Percentiles rank a stretch among this genome's conserved stretches.
Evolutionary conservation across 768 basidiomycete species (phyloP).

Genomic region (Rhizopogon vesiculosus): DNA sequence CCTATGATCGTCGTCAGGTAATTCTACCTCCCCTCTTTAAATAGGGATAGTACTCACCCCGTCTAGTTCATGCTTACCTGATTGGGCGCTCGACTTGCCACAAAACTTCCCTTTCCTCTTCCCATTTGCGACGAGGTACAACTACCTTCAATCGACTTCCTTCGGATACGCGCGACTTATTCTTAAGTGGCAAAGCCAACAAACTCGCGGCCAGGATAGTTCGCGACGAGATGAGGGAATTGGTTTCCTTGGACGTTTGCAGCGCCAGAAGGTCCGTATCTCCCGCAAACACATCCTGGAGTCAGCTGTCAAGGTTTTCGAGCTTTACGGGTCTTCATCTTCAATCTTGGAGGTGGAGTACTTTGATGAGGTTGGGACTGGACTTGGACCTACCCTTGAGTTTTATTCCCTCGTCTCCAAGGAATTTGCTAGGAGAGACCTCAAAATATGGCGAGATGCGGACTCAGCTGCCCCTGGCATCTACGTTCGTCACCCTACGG

Average conservation of each 20-base stretch:
- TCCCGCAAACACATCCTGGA: conserved; percentile 93
- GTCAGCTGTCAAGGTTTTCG: conserved; percentile 94
- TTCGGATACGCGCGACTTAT: conserved; percentile 97
- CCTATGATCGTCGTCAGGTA: conserved; percentile 99
- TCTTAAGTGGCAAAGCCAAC: conserved; percentile 90
- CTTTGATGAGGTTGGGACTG: conserved; percentile 98
- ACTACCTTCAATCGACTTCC: conserved; percentile 95
- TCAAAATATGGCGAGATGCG: conserved; percentile 90
- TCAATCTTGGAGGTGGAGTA: conserved; percentile 97
- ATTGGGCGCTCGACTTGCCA: conserved; percentile 95
- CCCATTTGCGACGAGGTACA: conserved; percentile 96
- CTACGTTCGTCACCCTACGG: conserved; percentile 81
- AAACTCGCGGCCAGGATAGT: conserved; percentile 70
- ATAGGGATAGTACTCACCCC: neutral
- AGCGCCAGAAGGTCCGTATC: conserved; percentile 95
- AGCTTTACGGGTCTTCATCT: conserved; percentile 91
- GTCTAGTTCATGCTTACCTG: conserved; percentile 85
- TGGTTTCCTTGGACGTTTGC: conserved; percentile 86
- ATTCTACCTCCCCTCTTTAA: conserved; percentile 12
- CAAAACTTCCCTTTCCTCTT: conserved; percentile 98
- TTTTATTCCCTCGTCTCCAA: conserved; percentile 97
- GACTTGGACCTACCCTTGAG: conserved; percentile 94
- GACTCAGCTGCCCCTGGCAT: conserved; percentile 55
- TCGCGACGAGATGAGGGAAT: conserved; percentile 87
- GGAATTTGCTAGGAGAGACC: conserved; percentile 85